These are phyloP conservation scores for Geum urbanum DNA, from an alignment of 306 rosid genomes.

Conservation along the genomic window DNA sequence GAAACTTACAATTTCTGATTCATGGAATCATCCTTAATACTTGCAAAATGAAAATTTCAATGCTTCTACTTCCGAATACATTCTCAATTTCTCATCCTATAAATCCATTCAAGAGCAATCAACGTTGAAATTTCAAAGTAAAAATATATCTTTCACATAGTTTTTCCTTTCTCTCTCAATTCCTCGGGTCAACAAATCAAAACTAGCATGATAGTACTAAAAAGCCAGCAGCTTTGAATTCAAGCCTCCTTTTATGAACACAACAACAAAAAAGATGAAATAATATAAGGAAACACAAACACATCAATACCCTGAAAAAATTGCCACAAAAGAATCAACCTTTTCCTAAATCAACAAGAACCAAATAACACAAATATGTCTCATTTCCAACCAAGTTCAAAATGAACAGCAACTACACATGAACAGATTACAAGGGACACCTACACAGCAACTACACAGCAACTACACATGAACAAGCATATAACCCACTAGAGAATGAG, in stretches of 20 bases:
- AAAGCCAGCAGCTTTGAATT: conserved; percentile 7
- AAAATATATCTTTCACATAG: not conserved
- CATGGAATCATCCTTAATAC: too few species aligned
- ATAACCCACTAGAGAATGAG: too few species aligned
- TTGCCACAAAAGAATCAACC: not conserved
- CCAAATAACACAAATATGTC: not conserved
- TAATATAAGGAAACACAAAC: not conserved
- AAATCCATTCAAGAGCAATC: not conserved
- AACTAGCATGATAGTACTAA: conserved; percentile 2
- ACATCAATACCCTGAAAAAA: not conserved
- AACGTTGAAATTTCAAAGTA: not conserved
- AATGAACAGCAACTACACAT: too few species aligned
- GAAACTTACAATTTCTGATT: too few species aligned
- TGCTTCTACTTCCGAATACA: not conserved
- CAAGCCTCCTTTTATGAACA: conserved; percentile 1
- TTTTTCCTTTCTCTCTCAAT: not conserved
- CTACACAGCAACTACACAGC: too few species aligned
- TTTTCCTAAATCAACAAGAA: not conserved
- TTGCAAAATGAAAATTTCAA: too few species aligned
- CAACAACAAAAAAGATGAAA: not conserved
- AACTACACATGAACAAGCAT: too few species aligned
- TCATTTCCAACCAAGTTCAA: not conserved
- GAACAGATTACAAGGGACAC: too few species aligned
- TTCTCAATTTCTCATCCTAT: not conserved
- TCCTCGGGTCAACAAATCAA: not conserved